Conservation (phyloP, 2,329 filamentous ascomycete genomes). For the Mollisiaceae sp. region DNA sequence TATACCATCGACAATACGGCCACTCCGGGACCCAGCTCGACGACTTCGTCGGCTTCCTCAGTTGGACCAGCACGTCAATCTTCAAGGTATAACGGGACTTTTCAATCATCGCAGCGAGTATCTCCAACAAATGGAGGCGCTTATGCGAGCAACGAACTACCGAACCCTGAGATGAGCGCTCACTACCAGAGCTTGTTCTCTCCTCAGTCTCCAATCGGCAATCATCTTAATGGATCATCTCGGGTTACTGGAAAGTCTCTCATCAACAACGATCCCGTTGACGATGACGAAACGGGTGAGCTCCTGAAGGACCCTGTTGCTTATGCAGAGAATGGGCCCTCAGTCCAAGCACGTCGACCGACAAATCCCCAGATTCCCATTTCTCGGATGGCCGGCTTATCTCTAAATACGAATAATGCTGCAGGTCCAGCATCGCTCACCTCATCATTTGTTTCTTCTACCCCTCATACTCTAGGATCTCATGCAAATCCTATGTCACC, state of each 20-base stretch:
- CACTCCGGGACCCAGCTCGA: constrained; percentile 48
- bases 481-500: constrained; percentile 58
- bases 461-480: constrained; percentile 25
- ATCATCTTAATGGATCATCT: constrained; percentile 66
- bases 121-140: constrained; percentile 62
- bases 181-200: constrained; percentile 71
- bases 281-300: constrained; percentile 73
- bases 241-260: constrained; percentile 71
- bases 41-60: constrained; percentile 50
- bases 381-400: constrained; percentile 70
- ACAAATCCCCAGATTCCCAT: constrained; percentile 76
- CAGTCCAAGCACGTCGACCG: constrained; percentile 62
- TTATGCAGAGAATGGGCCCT: constrained; percentile 73
- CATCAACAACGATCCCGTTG: constrained; percentile 71
- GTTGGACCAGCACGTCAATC: constrained; percentile 39
- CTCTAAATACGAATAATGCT: constrained; percentile 70
- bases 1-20: constrained; percentile 57
- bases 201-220: constrained; percentile 74
- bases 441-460: constrained; percentile 33
- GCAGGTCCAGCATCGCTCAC: constrained; percentile 38
- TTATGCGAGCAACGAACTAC: constrained; percentile 62
- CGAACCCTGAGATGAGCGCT: constrained; percentile 58
- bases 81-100: constrained; percentile 63
- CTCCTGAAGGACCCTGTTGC: constrained; percentile 75
- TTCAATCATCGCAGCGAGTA: constrained; percentile 50